phyloP scores from a whole-genome alignment of 805 yeast species.

The Metschnikowia noctiluminum region DNA sequence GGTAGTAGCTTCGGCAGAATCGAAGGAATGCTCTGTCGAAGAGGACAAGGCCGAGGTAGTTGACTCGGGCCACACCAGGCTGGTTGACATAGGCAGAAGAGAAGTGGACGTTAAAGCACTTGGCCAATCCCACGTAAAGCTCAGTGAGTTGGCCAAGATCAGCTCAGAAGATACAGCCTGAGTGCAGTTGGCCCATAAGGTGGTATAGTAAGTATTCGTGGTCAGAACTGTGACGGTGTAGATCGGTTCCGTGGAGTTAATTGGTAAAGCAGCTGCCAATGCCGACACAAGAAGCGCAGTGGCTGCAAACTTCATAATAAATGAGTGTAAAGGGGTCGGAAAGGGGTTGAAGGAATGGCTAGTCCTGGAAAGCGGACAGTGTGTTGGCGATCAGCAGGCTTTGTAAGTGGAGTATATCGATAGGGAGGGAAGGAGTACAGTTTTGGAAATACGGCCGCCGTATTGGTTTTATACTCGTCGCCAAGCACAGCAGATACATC shows the following conservation, averaged over 20 bases:
- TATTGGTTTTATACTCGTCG: not conserved
- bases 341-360: constrained; percentile 1
- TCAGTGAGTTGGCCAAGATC: not conserved
- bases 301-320: constrained; percentile 12
- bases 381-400: constrained; percentile 1
- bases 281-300: constrained; percentile 4
- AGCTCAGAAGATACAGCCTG: not conserved
- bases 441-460: not conserved
- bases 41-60: not conserved
- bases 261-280: constrained; percentile 12
- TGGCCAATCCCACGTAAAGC: not conserved
- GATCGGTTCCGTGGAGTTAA: not conserved
- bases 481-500: not conserved
- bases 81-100: not conserved
- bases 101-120: not conserved
- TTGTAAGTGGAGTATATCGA: not conserved
- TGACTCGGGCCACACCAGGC: not conserved
- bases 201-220: constrained; percentile 12
- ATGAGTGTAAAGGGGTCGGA: constrained; percentile 6
- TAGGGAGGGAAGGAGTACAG: not conserved
- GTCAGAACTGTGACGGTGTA: not conserved
- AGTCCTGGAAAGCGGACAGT: not conserved
- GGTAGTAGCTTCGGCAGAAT: not conserved
- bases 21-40: not conserved
- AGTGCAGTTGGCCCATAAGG: constrained; percentile 7